phyloP scores from a whole-genome alignment of 805 yeast species.

The Candida quercuum region DNA sequence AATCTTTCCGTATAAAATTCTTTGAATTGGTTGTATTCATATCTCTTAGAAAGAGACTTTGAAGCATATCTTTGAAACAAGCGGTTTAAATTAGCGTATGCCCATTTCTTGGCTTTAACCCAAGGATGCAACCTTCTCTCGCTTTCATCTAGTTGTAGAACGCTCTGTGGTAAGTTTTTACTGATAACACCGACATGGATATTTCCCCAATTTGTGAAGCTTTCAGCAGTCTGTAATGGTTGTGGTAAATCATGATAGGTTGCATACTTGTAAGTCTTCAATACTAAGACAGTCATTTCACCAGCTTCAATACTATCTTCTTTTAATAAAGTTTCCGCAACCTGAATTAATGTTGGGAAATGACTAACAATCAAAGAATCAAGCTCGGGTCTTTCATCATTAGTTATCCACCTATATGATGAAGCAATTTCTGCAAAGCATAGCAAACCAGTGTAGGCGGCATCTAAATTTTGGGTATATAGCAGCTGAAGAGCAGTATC shows the following conservation, averaged over 20 bases:
- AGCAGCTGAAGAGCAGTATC: conserved; percentile 41
- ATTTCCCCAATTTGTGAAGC: conserved; percentile 63
- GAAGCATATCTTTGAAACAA: conserved; percentile 70
- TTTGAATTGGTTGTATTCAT: conserved; percentile 57
- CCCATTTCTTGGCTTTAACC: conserved; percentile 85
- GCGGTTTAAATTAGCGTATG: conserved; percentile 70
- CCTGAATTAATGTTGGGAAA: conserved; percentile 60
- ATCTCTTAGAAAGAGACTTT: conserved; percentile 36
- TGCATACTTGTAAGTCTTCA: conserved; percentile 75
- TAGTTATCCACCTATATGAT: conserved; percentile 66
- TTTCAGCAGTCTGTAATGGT: conserved; percentile 48
- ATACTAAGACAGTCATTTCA: conserved; percentile 67
- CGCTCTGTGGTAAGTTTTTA: conserved; percentile 50
- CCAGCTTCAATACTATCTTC: conserved; percentile 44
- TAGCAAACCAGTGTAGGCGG: conserved; percentile 60
- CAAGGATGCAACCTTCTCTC: conserved; percentile 52
- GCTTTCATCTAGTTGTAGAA: conserved; percentile 43
- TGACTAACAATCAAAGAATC: conserved; percentile 50
- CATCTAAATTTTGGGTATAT: conserved; percentile 35
- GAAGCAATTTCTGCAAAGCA: conserved; percentile 67
- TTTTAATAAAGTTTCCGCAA: conserved; percentile 52
- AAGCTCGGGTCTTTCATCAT: conserved; percentile 45
- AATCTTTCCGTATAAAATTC: conserved; percentile 48
- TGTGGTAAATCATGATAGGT: conserved; percentile 70
- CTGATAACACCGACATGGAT: conserved; percentile 67